Percentiles rank a stretch among this genome's conserved stretches.
Conservation (phyloP, 2,329 filamentous ascomycete species). For the Colletotrichum sp. region DNA sequence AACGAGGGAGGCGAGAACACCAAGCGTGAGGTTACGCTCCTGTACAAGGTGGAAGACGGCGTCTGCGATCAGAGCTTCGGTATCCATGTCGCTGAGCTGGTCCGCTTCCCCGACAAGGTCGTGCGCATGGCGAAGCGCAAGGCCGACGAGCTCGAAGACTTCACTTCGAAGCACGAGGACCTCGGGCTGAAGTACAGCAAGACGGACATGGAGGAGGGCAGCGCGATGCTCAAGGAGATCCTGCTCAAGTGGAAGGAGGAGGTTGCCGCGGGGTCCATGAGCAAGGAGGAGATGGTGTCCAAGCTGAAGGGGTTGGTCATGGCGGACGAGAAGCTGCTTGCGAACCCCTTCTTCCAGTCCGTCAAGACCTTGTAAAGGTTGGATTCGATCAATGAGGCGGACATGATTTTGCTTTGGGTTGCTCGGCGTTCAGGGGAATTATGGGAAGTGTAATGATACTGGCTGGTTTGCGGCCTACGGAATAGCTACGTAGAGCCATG, state of each 20-base stretch:
- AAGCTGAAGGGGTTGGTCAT: slow-evolving; percentile 81
- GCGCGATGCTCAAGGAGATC: slow-evolving; percentile 81
- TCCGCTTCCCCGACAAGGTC: slow-evolving; percentile 95
- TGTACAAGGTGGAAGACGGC: slow-evolving; percentile 96
- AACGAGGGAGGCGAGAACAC: slow-evolving; percentile 44
- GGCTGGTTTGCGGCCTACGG: neutral
- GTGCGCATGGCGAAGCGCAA: slow-evolving; percentile 99
- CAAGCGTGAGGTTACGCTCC: slow-evolving; percentile 86
- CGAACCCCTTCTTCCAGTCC: slow-evolving; percentile 74
- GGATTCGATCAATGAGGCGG: neutral
- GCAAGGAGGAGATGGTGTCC: slow-evolving; percentile 76
- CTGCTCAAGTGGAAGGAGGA: slow-evolving; percentile 86
- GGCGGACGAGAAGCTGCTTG: slow-evolving; percentile 68
- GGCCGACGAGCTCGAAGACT: slow-evolving; percentile 97
- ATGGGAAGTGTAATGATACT: neutral
- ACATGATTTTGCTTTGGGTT: neutral
- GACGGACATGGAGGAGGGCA: slow-evolving; percentile 89
- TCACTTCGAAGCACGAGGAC: slow-evolving; percentile 78
- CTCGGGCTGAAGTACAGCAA: slow-evolving; percentile 70
- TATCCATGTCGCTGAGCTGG: slow-evolving; percentile 96
- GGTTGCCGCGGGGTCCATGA: slow-evolving; percentile 63
- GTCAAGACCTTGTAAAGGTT: slow-evolving; percentile 55
- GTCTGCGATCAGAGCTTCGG: slow-evolving; percentile 98
- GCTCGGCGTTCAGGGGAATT: neutral
- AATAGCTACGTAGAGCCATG: neutral